These are phyloP conservation scores for Solanum bulbocastanum DNA, from an alignment of 257 asterid genomes.

Conservation along the genomic window DNA sequence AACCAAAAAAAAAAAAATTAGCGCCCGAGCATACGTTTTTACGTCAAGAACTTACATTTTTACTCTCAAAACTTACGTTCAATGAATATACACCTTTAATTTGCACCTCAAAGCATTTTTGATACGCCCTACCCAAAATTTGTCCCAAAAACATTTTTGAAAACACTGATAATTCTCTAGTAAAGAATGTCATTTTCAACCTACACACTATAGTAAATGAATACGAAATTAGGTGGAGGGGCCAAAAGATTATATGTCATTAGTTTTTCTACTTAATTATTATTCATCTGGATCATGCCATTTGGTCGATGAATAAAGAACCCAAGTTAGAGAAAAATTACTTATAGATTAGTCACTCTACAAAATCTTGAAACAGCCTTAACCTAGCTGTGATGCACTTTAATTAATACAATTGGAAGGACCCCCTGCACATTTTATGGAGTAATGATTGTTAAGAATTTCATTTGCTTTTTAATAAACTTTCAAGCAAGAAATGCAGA, in stretches of 20 bases:
- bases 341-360: background rate
- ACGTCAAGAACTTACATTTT: too few relatives aligned
- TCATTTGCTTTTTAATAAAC: background rate
- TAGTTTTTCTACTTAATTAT: background rate
- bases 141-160: background rate
- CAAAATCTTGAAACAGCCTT: background rate
- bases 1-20: too few relatives aligned
- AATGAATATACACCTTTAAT: background rate
- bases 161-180: background rate
- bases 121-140: background rate
- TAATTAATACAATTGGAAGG: background rate
- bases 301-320: background rate
- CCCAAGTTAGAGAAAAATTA: background rate
- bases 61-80: background rate
- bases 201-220: background rate
- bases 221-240: background rate
- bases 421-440: background rate
- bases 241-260: background rate
- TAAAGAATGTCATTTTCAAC: background rate
- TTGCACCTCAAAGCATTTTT: background rate
- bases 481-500: slow-evolving; percentile 6
- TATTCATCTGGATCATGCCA: background rate
- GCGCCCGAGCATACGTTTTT: too few relatives aligned
- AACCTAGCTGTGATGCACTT: slow-evolving; percentile 3
- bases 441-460: slow-evolving; percentile 8